phyloP scores from a whole-genome alignment of 371 early-diverging fungal species.

The Thermomucor indicae-seudaticae region DNA sequence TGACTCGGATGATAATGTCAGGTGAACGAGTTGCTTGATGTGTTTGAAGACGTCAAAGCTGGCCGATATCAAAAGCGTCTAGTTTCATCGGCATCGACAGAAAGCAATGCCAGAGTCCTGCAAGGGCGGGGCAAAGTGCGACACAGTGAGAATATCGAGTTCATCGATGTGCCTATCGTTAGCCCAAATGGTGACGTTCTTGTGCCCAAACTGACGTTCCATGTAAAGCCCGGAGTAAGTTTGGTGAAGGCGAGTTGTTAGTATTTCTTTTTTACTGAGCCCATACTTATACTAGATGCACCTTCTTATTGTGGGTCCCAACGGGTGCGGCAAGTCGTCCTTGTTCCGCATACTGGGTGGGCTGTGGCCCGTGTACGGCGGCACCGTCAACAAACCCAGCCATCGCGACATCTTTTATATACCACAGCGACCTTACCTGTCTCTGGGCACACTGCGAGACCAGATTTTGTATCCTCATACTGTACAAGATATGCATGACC shows the following conservation, averaged over 20 bases:
- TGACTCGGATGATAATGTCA: constrained; percentile 1
- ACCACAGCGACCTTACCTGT: constrained; percentile 94
- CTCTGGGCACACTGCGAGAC: constrained; percentile 92
- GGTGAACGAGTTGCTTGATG: constrained; percentile 70
- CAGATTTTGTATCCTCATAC: constrained; percentile 91
- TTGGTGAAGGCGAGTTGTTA: neutral
- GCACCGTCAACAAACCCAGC: constrained; percentile 78
- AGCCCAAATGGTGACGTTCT: constrained; percentile 96
- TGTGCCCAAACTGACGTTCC: constrained; percentile 81
- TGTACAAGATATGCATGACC: constrained; percentile 60
- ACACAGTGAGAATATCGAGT: constrained; percentile 78
- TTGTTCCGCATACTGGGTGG: constrained; percentile 96
- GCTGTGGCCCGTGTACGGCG: constrained; percentile 90
- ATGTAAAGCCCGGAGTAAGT: constrained; percentile 77
- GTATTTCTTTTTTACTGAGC: neutral
- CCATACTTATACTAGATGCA: constrained; percentile 52
- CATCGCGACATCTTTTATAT: constrained; percentile 92
- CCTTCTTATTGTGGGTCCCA: constrained; percentile 94
- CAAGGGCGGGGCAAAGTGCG: constrained; percentile 68
- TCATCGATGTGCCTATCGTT: constrained; percentile 88
- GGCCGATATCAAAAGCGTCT: constrained; percentile 67
- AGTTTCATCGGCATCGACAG: constrained; percentile 56
- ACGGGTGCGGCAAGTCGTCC: constrained; percentile 92
- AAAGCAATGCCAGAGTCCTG: constrained; percentile 51
- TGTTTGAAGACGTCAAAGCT: constrained; percentile 76